A percentile compares a stretch with the other conserved stretches of the same genome.
These are phyloP conservation scores for Saturnispora sekii DNA, from an alignment of 805 yeast species.

Conservation along the genomic window DNA sequence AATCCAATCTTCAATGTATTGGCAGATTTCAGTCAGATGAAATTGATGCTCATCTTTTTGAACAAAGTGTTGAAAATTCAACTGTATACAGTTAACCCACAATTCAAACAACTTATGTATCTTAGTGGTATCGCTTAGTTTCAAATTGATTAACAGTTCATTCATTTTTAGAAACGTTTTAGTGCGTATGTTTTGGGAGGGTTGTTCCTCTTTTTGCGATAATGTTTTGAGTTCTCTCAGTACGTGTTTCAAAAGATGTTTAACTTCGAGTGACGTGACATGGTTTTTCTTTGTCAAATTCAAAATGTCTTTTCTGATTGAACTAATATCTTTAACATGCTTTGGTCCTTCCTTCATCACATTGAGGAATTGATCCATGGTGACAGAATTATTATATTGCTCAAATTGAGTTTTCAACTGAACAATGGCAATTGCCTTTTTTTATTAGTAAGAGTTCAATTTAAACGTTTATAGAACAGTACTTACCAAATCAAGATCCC, in stretches of 20 bases:
- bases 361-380: neutral
- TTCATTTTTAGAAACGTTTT: neutral
- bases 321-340: neutral
- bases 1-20: constrained; percentile 11
- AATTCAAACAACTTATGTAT: constrained; percentile 9
- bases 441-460: neutral
- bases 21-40: constrained; percentile 5
- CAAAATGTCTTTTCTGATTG: neutral
- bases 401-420: neutral
- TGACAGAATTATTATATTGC: neutral
- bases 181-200: neutral
- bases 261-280: no score
- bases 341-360: no score
- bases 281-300: neutral
- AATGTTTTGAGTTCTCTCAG: neutral
- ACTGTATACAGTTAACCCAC: constrained; percentile 9
- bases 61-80: constrained; percentile 10
- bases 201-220: neutral
- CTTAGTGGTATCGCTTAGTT: neutral
- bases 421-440: constrained; percentile 3
- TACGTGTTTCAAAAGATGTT: no score
- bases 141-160: neutral
- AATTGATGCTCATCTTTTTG: neutral
- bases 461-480: no score
- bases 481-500: neutral